Evolutionary conservation across 2,329 filamentous ascomycete species (phyloP).

Genomic region (Akanthomyces lecanii): DNA sequence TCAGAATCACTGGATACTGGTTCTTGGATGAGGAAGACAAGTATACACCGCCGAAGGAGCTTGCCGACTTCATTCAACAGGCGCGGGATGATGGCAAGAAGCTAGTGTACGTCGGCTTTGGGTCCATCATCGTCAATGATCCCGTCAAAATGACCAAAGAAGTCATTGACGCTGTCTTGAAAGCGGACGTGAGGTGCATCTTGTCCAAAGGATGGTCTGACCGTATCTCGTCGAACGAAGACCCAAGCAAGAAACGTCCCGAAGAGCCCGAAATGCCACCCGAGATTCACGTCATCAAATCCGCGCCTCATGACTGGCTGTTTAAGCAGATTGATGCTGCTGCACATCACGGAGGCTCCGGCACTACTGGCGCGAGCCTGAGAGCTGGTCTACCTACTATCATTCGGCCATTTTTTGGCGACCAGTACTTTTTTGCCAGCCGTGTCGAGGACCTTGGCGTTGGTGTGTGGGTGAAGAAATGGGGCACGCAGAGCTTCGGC

Average conservation of each 20-base stretch:
- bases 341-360: conserved; percentile 89
- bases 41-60: conserved; percentile 71
- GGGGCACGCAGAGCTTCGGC: conserved; percentile 82
- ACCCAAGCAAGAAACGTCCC: conserved; percentile 44
- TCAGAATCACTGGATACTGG: conserved; percentile 96
- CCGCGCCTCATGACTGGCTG: conserved; percentile 93
- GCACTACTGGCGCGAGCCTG: conserved; percentile 89
- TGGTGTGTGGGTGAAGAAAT: conserved; percentile 80
- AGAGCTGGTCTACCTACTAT: conserved; percentile 90
- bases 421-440: conserved; percentile 92
- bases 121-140: conserved; percentile 90
- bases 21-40: conserved; percentile 74
- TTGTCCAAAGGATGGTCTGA: conserved; percentile 97
- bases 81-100: conserved; percentile 81
- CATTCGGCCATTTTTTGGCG: conserved; percentile 94
- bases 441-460: conserved; percentile 92
- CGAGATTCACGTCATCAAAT: conserved; percentile 83
- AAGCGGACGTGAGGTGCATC: conserved; percentile 90
- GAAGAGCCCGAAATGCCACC: conserved; percentile 64
- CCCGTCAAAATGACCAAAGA: conserved; percentile 83
- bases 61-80: conserved; percentile 76
- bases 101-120: conserved; percentile 94
- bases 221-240: conserved; percentile 53
- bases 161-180: conserved; percentile 86
- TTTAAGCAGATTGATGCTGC: conserved; percentile 92